phyloP scores from a whole-genome alignment of 2,329 filamentous ascomycete genomes.

The Xylariales sp. region DNA sequence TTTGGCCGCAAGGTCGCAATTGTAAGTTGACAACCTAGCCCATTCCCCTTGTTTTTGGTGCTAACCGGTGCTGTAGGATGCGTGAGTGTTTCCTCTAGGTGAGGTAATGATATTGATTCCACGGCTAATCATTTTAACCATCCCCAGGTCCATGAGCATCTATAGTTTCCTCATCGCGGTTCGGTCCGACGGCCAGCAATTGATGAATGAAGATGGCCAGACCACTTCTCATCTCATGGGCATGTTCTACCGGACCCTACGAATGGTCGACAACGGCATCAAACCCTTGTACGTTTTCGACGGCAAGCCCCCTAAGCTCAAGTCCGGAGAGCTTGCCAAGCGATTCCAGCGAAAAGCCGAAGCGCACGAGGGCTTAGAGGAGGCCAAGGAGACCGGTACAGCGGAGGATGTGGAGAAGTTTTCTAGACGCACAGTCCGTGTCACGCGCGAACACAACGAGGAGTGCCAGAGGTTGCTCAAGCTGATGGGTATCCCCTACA shows the following conservation, averaged over 20 bases:
- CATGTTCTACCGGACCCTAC: conserved; percentile 97
- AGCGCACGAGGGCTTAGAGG: conserved; percentile 83
- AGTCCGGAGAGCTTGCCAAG: conserved; percentile 94
- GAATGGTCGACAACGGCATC: conserved; percentile 98
- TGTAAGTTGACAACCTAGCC: conserved; percentile 49
- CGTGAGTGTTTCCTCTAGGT: conserved; percentile 46
- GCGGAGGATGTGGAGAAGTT: conserved; percentile 98
- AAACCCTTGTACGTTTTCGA: conserved; percentile 99
- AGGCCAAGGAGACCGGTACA: conserved; percentile 95
- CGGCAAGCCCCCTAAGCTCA: conserved; percentile 92
- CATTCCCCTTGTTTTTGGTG: not conserved
- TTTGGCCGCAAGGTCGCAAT: conserved; percentile 98
- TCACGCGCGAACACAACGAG: conserved; percentile 94
- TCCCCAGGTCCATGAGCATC: conserved; percentile 92
- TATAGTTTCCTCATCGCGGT: conserved; percentile 99
- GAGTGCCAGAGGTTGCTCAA: conserved; percentile 89
- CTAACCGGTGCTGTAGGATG: conserved; percentile 44
- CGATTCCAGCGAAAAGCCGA: conserved; percentile 94
- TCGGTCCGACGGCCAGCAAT: conserved; percentile 91
- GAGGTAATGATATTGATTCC: too few species aligned
- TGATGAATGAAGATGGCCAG: conserved; percentile 91
- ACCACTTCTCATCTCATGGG: conserved; percentile 99
- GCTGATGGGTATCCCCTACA: conserved; percentile 94
- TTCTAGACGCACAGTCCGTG: conserved; percentile 83
- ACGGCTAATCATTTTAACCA: too few species aligned